A percentile compares a stretch with the other conserved stretches of the same genome.
Evolutionary conservation across 2,329 filamentous ascomycete genomes (phyloP).

Genomic region (Calonectria pseudoreteaudii): DNA sequence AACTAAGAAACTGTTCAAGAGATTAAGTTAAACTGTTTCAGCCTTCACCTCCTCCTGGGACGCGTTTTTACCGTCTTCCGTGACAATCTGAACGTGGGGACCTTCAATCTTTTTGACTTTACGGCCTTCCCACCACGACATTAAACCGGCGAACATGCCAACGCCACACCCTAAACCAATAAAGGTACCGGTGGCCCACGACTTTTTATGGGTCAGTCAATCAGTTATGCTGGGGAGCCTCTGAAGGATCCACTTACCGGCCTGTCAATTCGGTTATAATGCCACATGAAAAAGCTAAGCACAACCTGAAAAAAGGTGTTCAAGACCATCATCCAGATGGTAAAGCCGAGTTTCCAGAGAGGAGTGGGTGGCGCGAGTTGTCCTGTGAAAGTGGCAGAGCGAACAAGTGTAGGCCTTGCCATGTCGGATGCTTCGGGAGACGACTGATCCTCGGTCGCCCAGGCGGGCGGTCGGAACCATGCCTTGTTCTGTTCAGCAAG

Average conservation of each 20-base stretch:
- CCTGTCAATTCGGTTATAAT: conserved; percentile 18
- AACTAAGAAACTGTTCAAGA: neutral
- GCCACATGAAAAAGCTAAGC: conserved; percentile 23
- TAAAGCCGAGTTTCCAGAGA: conserved; percentile 22
- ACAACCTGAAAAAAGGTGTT: conserved; percentile 14
- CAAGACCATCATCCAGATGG: conserved; percentile 24
- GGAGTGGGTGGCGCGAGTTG: conserved; percentile 16
- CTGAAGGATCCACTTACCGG: conserved; percentile 8
- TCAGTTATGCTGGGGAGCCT: neutral
- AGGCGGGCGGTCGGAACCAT: conserved; percentile 44
- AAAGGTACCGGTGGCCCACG: conserved; percentile 15
- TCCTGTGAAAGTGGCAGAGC: conserved; percentile 14
- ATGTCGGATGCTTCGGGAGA: neutral
- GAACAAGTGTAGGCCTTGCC: neutral
- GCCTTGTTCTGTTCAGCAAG: conserved; percentile 38
- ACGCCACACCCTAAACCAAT: conserved; percentile 14
- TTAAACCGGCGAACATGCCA: conserved; percentile 15
- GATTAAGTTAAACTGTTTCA: neutral
- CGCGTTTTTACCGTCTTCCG: neutral
- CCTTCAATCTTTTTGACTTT: conserved; percentile 22
- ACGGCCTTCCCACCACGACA: conserved; percentile 22
- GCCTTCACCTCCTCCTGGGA: neutral
- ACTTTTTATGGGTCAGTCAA: neutral
- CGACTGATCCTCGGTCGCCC: conserved; percentile 26
- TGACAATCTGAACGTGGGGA: conserved; percentile 6